phyloP scores from a whole-genome alignment of 192 early-diverging fungal genomes.

The Backusella tuberculispora region DNA sequence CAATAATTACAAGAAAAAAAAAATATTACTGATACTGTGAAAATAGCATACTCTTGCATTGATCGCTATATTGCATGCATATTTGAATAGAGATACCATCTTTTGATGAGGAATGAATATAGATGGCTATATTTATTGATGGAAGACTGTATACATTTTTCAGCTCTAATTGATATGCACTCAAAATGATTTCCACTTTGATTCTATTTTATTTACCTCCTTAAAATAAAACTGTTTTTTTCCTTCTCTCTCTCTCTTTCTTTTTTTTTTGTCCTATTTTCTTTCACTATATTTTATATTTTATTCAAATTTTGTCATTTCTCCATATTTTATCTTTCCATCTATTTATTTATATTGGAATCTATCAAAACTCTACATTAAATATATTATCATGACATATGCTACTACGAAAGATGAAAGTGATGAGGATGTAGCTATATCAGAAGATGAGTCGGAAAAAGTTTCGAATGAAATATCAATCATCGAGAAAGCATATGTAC shows the following conservation, averaged over 20 bases:
- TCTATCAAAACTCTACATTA: not conserved
- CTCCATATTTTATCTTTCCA: not conserved
- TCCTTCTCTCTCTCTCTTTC: not conserved
- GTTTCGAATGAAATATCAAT: not conserved
- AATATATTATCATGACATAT: not conserved
- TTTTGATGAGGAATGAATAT: not conserved
- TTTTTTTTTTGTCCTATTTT: not conserved
- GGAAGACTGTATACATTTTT: too few species aligned
- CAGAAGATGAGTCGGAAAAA: not conserved
- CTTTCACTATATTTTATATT: not conserved
- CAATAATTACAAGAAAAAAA: too few species aligned
- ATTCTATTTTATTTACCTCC: not conserved
- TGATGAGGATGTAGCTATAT: not conserved
- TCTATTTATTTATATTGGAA: not conserved
- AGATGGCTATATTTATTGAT: not conserved
- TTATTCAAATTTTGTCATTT: not conserved
- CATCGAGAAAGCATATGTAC: not conserved
- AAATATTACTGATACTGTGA: too few species aligned
- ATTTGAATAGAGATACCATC: not conserved
- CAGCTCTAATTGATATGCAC: too few species aligned
- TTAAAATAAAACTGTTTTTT: not conserved
- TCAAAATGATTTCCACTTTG: not conserved
- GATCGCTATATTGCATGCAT: not conserved
- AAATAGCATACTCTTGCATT: not conserved
- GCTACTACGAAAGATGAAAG: not conserved